Evolutionary conservation across 495 filamentous ascomycete species (phyloP).

Genomic region (Niebla homalea): DNA sequence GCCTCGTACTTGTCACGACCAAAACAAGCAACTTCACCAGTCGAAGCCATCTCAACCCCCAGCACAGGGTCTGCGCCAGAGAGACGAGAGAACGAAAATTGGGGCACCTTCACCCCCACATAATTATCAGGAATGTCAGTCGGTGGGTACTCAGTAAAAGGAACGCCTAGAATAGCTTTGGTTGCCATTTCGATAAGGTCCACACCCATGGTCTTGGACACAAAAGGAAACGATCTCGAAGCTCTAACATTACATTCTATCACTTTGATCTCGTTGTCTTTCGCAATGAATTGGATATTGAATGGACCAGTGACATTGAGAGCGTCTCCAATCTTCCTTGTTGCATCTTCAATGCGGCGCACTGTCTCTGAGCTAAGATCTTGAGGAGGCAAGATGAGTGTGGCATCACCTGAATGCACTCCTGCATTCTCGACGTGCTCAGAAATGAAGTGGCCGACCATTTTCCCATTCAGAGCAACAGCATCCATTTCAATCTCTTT

Average conservation of each 20-base stretch:
- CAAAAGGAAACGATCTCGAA: conserved; percentile 93
- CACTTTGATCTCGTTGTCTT: conserved; percentile 99
- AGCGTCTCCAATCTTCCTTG: conserved; percentile 85
- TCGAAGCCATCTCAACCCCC: conserved; percentile 98
- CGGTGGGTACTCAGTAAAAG: conserved; percentile 69
- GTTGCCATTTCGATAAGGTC: conserved; percentile 98
- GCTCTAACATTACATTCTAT: conserved; percentile 98
- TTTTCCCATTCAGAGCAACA: conserved; percentile 73
- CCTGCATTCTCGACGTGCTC: conserved; percentile 97
- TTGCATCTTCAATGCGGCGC: conserved; percentile 82
- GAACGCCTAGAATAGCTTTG: conserved; percentile 84
- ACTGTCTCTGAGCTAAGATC: conserved; percentile 86
- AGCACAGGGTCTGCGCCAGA: conserved; percentile 93
- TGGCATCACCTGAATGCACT: conserved; percentile 96
- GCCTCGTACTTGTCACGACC: conserved; percentile 93
- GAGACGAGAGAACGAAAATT: conserved; percentile 95
- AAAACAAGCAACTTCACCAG: conserved; percentile 94
- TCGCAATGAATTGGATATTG: conserved; percentile 99
- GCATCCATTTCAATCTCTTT: conserved; percentile 98
- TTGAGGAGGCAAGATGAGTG: conserved; percentile 89
- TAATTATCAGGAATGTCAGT: conserved; percentile 62
- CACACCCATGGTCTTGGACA: conserved; percentile 97
- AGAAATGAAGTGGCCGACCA: conserved; percentile 87
- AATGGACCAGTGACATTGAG: conserved; percentile 93
- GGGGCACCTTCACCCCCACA: conserved; percentile 94